Percentiles rank a stretch among this genome's conserved stretches.
These are phyloP conservation scores for Mycena rebaudengoi DNA, from an alignment of 768 basidiomycete species.

Conservation along the genomic window DNA sequence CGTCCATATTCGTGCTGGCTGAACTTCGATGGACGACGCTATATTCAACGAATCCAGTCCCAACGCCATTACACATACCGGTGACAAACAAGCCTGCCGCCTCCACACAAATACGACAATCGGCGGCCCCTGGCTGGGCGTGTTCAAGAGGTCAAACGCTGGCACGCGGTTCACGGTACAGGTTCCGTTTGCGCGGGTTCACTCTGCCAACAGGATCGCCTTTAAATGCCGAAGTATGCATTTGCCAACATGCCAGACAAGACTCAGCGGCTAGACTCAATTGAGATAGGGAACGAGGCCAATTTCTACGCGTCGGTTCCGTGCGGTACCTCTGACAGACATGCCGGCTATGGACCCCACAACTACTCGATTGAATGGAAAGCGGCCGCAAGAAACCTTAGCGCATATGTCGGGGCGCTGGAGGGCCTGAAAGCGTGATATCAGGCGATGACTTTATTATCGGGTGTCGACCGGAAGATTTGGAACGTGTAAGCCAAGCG, in stretches of 20 bases:
- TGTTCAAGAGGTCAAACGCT: background rate
- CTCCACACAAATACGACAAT: background rate
- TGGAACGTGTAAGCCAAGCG: slow-evolving; percentile 1
- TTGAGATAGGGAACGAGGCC: slow-evolving; percentile 1
- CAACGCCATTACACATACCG: background rate
- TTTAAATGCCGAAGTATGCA: background rate
- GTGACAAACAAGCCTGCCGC: background rate
- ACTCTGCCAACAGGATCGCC: background rate
- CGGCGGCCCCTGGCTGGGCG: slow-evolving; percentile 1
- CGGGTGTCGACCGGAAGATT: background rate
- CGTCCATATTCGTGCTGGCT: background rate
- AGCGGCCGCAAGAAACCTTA: background rate
- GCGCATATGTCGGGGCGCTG: background rate
- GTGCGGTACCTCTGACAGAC: background rate
- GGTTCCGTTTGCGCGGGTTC: background rate
- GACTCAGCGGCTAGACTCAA: background rate
- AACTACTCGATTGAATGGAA: background rate
- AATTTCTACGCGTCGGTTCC: background rate
- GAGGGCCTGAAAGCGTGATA: background rate
- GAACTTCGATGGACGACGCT: slow-evolving; percentile 10
- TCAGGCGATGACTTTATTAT: background rate
- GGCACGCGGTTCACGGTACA: background rate
- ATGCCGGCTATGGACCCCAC: background rate
- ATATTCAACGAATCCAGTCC: background rate
- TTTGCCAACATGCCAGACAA: background rate